Evolutionary conservation across 441 rosid species (phyloP), one percentile per base, ranked within the genome.

Genomic region (Pelargonium australe): DNA sequence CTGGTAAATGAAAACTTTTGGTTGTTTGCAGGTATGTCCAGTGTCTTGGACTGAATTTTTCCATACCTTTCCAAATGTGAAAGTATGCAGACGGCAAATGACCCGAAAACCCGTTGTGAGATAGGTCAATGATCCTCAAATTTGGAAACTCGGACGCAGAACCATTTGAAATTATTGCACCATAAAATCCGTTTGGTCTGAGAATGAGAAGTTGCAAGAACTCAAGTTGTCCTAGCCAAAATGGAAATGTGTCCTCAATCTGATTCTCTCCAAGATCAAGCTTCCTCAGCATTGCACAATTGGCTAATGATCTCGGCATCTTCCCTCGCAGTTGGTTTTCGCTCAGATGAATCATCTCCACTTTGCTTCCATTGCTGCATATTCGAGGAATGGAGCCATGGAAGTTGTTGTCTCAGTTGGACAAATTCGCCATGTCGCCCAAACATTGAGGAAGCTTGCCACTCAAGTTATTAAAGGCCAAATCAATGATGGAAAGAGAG

Each of bases 151-250:
- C 4, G 44, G 44, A 41, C 5, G 44, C 44, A 9, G 9, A 25
- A 5, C 14, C 0, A 0, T 4, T 0, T 0, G 61, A 69, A 8
- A 20, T 31, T 6, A 20, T 31, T 6, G 28, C 25, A 1, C 84
- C 81, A 3, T 75, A 17, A 2, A 85, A 69, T 23, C 58, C 43
- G 40, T 83, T 83, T 2, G 76, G 74, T 3, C 70, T 47, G 11
- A 83, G 64, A 12, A 69, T 60, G 7, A 85, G 72, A 7, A 83
- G 44, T 55, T 34, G 60, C 12, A 83, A 49, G 0, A 6, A 0
- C 0, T 49, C 67, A 5, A 83, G 69, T 7, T 43, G 12, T 65
- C 82, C 83, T 70, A 84, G 51, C 86, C 85, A 85, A 0, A 68
- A 71, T 0, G 85, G 87, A 19, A 81, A 81, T 2, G 45, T 64